A percentile compares a stretch with the other conserved stretches of the same genome.
phyloP scores from a whole-genome alignment of 352 stramenopile genomes.

The Pelagophyceae sp. region DNA sequence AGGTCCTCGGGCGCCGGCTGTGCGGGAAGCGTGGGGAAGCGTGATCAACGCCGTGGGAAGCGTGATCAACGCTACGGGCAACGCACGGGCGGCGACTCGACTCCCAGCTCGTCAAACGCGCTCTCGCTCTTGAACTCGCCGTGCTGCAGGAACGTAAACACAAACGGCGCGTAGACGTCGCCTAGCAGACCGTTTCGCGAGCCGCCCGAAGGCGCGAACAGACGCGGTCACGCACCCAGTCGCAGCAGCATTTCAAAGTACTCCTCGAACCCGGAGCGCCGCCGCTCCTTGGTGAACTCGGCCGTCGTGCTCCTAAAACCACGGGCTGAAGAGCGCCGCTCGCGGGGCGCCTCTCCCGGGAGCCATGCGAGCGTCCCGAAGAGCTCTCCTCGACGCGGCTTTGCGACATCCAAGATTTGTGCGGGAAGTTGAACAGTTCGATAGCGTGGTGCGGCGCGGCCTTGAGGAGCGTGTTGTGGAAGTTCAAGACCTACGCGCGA shows the following conservation, averaged over 20 bases:
- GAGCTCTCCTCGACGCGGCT: too few species aligned
- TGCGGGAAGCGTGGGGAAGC: too few species aligned
- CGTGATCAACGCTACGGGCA: too few species aligned
- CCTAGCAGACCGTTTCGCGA: not conserved
- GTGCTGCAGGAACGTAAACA: not conserved
- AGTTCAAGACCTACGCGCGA: not conserved
- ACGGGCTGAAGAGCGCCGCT: too few species aligned
- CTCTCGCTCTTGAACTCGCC: not conserved
- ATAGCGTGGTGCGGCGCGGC: constrained; percentile 5
- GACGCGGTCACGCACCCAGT: too few species aligned
- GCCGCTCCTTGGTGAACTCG: constrained; percentile 19
- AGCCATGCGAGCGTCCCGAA: too few species aligned
- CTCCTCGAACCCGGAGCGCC: constrained; percentile 11
- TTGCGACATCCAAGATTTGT: constrained; percentile 3
- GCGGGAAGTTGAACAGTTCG: constrained; percentile 12
- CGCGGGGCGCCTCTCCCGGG: too few species aligned
- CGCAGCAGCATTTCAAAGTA: constrained; percentile 12
- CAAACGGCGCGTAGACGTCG: constrained; percentile 7
- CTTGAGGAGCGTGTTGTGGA: constrained; percentile 6
- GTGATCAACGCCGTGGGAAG: too few species aligned
- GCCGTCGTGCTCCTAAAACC: not conserved
- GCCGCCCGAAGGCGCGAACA: too few species aligned
- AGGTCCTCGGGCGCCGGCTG: too few species aligned
- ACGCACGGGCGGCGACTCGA: too few species aligned
- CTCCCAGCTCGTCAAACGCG: not conserved